phyloP scores from a whole-genome alignment of 345 rosid species.

The Lagerstroemia speciosa region DNA sequence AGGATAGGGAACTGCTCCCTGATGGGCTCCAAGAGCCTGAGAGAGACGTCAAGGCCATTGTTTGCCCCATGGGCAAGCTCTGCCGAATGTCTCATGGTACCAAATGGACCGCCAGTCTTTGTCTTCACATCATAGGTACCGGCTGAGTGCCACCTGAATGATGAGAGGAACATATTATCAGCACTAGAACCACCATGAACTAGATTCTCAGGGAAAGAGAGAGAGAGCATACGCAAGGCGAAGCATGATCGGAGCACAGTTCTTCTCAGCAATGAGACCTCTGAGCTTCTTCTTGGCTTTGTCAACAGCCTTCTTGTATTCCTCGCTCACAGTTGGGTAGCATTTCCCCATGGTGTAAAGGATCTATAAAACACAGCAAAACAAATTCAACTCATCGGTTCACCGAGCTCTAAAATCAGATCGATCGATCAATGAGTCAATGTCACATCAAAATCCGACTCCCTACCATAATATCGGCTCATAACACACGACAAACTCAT shows the following conservation, averaged over 20 bases:
- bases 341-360: conserved; percentile 44
- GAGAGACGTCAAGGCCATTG: conserved; percentile 75
- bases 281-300: conserved; percentile 78
- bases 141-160: conserved; percentile 89
- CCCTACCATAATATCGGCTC: not conserved
- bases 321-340: conserved; percentile 75
- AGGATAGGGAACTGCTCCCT: conserved; percentile 69
- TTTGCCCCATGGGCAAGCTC: conserved; percentile 83
- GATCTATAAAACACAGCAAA: not conserved
- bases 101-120: conserved; percentile 89
- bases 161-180: not conserved
- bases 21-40: conserved; percentile 79
- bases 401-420: not conserved
- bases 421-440: not conserved
- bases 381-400: not conserved
- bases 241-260: conserved; percentile 89
- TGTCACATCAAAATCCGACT: not conserved
- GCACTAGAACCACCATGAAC: not conserved
- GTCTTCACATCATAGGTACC: conserved; percentile 79
- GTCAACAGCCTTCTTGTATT: conserved; percentile 61
- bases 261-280: conserved; percentile 81
- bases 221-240: conserved; percentile 56
- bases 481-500: not conserved
- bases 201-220: not conserved
- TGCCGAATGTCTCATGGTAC: conserved; percentile 59